Conservation (phyloP, 352 stramenopile genomes). For the Pythium pectinolyticum region DNA sequence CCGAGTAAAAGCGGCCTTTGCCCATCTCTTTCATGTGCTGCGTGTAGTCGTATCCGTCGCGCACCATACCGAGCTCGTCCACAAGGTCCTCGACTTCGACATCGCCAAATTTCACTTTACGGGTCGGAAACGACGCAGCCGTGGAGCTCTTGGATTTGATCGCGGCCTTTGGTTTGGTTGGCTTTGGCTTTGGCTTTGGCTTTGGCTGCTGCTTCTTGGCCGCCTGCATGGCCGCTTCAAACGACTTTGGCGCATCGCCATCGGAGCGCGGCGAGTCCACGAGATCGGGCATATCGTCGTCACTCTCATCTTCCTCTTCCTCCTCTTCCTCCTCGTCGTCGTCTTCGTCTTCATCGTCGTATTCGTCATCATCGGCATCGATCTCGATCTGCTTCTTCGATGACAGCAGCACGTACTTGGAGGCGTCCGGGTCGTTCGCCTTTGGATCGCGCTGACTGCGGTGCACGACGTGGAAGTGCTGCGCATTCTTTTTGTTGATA, state of each 20-base stretch:
- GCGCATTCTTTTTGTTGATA: constrained; percentile 84
- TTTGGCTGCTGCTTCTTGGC: constrained; percentile 19
- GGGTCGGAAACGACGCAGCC: constrained; percentile 39
- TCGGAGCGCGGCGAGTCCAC: constrained; percentile 19
- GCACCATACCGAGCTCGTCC: constrained; percentile 85
- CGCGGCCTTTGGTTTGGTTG: constrained; percentile 23
- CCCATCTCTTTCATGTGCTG: constrained; percentile 92
- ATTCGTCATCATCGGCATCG: constrained; percentile 48
- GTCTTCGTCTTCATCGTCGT: constrained; percentile 33
- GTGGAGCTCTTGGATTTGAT: constrained; percentile 23
- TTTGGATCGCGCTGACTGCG: constrained; percentile 81
- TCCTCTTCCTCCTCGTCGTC: constrained; percentile 30
- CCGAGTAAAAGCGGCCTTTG: constrained; percentile 80
- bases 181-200: constrained; percentile 24
- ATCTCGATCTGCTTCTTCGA: constrained; percentile 67
- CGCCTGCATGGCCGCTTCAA: constrained; percentile 14
- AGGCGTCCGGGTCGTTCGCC: constrained; percentile 77
- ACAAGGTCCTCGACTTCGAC: constrained; percentile 73
- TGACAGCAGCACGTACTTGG: constrained; percentile 82
- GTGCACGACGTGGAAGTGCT: constrained; percentile 88
- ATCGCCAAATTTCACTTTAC: constrained; percentile 66
- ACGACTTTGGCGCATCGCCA: constrained; percentile 13
- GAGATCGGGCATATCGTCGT: constrained; percentile 29
- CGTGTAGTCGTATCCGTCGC: constrained; percentile 93
- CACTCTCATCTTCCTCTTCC: constrained; percentile 27